Conservation (phyloP, 2,329 filamentous ascomycete genomes). For the Pseudogymnoascus sp. region DNA sequence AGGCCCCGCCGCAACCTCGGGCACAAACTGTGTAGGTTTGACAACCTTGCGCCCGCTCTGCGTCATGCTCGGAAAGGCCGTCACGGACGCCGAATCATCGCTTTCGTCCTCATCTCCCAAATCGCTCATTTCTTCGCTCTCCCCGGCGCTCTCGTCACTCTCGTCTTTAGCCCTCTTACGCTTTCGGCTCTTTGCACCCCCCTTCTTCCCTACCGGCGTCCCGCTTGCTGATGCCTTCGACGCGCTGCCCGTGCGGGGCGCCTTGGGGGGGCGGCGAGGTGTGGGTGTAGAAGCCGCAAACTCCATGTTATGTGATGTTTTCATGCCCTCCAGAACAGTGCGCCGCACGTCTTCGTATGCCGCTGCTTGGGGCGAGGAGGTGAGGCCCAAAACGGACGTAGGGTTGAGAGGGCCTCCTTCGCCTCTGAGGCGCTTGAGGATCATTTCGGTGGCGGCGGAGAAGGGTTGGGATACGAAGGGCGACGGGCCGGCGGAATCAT, state of each 20-base stretch:
- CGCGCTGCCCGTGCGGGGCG: conserved; percentile 11
- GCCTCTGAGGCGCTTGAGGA: conserved; percentile 28
- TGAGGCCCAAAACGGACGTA: neutral
- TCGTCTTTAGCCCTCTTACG: conserved; percentile 25
- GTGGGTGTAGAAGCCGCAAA: conserved; percentile 17
- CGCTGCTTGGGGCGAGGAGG: conserved; percentile 16
- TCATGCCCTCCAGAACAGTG: conserved; percentile 29
- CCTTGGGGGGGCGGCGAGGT: conserved; percentile 13
- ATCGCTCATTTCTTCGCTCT: conserved; percentile 27
- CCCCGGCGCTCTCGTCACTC: conserved; percentile 21
- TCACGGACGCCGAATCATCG: conserved; percentile 36
- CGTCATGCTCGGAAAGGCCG: conserved; percentile 55
- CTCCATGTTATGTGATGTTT: conserved; percentile 29
- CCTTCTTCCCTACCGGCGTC: conserved; percentile 10
- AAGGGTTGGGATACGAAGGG: conserved; percentile 16
- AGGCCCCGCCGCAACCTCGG: conserved; percentile 40
- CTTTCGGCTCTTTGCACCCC: conserved; percentile 18
- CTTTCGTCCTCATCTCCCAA: conserved; percentile 31
- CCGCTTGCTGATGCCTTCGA: conserved; percentile 14
- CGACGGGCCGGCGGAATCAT: neutral
- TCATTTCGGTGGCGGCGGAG: conserved; percentile 30
- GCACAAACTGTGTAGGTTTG: conserved; percentile 56
- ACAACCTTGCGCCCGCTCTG: conserved; percentile 68
- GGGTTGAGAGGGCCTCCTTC: conserved; percentile 16
- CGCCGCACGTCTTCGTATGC: conserved; percentile 30